phyloP scores from a whole-genome alignment of 2,329 filamentous ascomycete genomes.

The Neurospora sp. region DNA sequence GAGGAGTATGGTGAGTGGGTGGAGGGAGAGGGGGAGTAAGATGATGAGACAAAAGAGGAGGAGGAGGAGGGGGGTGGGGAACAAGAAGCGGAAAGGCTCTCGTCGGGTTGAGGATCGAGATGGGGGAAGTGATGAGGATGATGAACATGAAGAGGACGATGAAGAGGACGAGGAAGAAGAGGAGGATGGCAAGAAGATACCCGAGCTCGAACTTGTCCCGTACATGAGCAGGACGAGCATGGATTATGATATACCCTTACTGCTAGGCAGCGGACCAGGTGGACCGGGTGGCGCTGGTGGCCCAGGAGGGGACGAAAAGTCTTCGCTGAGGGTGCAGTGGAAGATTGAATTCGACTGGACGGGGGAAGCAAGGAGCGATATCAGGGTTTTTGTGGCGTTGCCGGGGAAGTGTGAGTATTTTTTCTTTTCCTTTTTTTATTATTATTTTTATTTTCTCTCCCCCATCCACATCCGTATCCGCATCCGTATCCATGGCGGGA shows the following conservation, averaged over 20 bases:
- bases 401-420: slow-evolving; percentile 51
- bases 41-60: slow-evolving; percentile 8
- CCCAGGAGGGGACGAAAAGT: too few relatives aligned
- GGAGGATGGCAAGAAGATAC: slow-evolving; percentile 10
- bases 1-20: slow-evolving; percentile 21
- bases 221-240: slow-evolving; percentile 44
- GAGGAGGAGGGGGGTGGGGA: slow-evolving; percentile 13
- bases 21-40: slow-evolving; percentile 17
- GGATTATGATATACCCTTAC: slow-evolving; percentile 37
- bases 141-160: slow-evolving; percentile 9
- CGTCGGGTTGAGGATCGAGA: slow-evolving; percentile 7
- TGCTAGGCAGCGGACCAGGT: too few relatives aligned
- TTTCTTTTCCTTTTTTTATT: not conserved
- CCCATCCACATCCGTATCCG: not conserved
- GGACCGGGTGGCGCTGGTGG: not conserved
- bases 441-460: slow-evolving; percentile 13
- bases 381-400: slow-evolving; percentile 44
- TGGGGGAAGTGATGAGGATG: slow-evolving; percentile 19
- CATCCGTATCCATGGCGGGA: not conserved
- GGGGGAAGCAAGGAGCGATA: slow-evolving; percentile 54
- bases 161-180: slow-evolving; percentile 14
- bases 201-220: slow-evolving; percentile 37
- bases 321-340: slow-evolving; percentile 45
- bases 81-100: not conserved
- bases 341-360: slow-evolving; percentile 61